phyloP scores from a whole-genome alignment of 2,329 filamentous ascomycete genomes.

The Paramyrothecium sp. region DNA sequence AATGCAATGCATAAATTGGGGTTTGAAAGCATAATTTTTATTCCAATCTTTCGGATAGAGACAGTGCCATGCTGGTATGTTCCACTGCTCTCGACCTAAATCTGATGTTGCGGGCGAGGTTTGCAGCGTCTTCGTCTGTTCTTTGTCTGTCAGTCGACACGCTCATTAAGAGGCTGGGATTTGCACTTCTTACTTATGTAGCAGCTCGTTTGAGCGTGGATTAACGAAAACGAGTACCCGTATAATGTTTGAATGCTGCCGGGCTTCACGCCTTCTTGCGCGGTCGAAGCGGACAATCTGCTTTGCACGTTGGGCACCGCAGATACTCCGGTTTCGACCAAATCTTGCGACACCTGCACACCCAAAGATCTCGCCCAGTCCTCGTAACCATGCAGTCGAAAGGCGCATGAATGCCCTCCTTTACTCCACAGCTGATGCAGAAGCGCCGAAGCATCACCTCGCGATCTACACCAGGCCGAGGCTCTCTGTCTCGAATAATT shows the following conservation, averaged over 20 bases:
- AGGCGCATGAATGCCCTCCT: conserved; percentile 32
- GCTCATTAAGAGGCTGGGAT: too few species aligned
- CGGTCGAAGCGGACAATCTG: conserved; percentile 33
- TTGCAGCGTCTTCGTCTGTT: too few species aligned
- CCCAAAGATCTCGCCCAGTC: conserved; percentile 35
- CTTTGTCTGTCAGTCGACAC: too few species aligned
- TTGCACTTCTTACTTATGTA: background rate
- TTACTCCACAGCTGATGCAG: conserved; percentile 40
- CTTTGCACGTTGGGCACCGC: conserved; percentile 31
- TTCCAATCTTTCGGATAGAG: too few species aligned
- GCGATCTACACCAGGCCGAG: conserved; percentile 21
- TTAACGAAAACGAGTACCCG: background rate
- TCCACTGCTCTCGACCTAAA: too few species aligned
- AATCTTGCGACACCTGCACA: conserved; percentile 34
- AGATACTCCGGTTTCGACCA: conserved; percentile 33
- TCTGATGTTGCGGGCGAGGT: too few species aligned
- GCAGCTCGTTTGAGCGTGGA: background rate
- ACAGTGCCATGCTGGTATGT: too few species aligned
- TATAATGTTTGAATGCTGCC: background rate
- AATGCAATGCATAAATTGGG: too few species aligned
- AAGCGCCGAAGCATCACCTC: conserved; percentile 34
- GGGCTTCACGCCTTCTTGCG: conserved; percentile 23
- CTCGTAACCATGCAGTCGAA: conserved; percentile 36
- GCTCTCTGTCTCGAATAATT: conserved; percentile 25
- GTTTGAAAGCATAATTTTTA: too few species aligned